Conservation (phyloP, 2,329 filamentous ascomycete species). For the Ophiocordyceps camponoti-saundersi region DNA sequence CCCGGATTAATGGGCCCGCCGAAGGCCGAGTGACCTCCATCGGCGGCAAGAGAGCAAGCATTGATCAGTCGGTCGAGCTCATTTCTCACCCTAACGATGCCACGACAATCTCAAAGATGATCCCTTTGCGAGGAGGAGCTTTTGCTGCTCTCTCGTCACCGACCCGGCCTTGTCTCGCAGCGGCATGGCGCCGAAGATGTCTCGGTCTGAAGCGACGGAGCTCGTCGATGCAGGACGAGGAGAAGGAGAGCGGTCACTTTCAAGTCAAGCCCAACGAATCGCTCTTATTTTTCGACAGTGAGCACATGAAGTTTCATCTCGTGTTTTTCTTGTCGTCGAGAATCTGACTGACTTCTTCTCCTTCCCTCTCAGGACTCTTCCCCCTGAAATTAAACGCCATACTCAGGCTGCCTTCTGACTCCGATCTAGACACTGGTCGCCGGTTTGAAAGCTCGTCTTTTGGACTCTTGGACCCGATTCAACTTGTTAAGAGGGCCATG, state of each 20-base stretch:
- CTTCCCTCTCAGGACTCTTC: constrained; percentile 48
- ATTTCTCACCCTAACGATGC: neutral
- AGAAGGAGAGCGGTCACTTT: constrained; percentile 67
- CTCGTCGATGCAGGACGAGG: constrained; percentile 17
- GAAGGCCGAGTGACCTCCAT: neutral
- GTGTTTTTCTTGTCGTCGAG: neutral
- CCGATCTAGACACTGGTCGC: constrained; percentile 29
- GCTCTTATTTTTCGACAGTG: constrained; percentile 81
- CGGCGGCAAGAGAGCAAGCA: neutral
- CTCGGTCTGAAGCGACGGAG: constrained; percentile 1
- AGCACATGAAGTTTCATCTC: constrained; percentile 10
- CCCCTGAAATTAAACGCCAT: constrained; percentile 50
- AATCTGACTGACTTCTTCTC: neutral
- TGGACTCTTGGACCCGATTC: constrained; percentile 33
- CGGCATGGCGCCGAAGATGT: neutral
- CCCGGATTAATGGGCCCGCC: neutral
- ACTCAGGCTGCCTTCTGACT: constrained; percentile 27
- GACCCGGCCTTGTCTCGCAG: constrained; percentile 1
- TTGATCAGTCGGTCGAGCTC: neutral
- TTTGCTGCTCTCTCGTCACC: constrained; percentile 5
- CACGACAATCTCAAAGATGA: neutral
- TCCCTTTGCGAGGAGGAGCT: constrained; percentile 5
- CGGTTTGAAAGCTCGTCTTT: constrained; percentile 33
- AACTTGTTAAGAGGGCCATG: constrained; percentile 42
- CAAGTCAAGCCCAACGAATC: constrained; percentile 58